Conservation (phyloP, 495 filamentous ascomycete genomes). For the Cercophora scortea region DNA sequence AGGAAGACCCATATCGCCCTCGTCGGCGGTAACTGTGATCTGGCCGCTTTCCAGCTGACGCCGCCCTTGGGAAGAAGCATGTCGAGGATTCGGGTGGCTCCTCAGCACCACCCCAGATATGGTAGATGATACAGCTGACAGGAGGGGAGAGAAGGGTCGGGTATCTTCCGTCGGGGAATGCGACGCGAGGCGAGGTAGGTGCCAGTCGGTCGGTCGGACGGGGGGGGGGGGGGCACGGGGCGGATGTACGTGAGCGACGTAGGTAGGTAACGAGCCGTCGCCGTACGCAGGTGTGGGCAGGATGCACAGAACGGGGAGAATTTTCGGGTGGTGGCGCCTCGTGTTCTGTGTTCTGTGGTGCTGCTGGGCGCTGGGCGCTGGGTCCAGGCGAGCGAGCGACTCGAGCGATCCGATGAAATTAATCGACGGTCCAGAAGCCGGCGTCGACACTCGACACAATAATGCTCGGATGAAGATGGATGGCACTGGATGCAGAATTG, state of each 20-base stretch:
- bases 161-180: constrained; percentile 1
- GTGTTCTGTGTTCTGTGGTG: background rate
- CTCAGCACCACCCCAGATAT: constrained; percentile 25
- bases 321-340: background rate
- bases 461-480: background rate
- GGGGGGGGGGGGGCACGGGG: too few relatives aligned
- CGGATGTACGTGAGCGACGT: background rate
- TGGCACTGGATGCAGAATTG: background rate
- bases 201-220: background rate
- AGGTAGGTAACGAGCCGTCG: background rate
- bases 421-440: background rate
- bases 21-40: constrained; percentile 70
- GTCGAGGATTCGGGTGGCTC: constrained; percentile 23
- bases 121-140: constrained; percentile 4
- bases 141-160: constrained; percentile 2
- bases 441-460: background rate
- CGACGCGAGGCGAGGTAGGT: background rate
- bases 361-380: too few relatives aligned
- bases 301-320: background rate
- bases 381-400: too few relatives aligned
- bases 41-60: constrained; percentile 88
- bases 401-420: background rate
- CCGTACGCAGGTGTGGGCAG: background rate
- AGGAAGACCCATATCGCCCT: constrained; percentile 71
- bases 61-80: constrained; percentile 78